Evolutionary conservation across 768 basidiomycete species (phyloP), one percentile per base, ranked within the genome.

Genomic region (Lepiota subincarnata): DNA sequence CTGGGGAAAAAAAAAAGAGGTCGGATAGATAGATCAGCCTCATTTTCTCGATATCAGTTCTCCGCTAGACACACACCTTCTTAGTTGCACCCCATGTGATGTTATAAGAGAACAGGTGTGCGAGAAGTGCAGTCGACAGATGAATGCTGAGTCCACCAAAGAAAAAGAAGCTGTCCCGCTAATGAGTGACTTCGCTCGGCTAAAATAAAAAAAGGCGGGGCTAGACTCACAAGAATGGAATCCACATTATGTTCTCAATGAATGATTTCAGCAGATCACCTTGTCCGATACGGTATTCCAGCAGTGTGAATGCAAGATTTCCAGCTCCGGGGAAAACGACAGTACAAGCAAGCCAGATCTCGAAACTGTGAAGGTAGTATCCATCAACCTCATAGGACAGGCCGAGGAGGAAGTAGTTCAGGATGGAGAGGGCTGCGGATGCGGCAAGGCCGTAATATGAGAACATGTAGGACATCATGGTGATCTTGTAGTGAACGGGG

Each of bases 401-500:
- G 5, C 86, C 89, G 18, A 87, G 76, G 39, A 91, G 59, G 58
- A 88, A 67, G 69, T 87, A 92, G 66, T 89, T 90, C 60, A 86
- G 58, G 36, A 86, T 57, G 0, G 87, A 82, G 31, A 90, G 77
- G 8, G 79, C 42, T 5, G 80, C 81, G 7, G 84, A 77, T 0
- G 78, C 81, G 0, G 86, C 84, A 42, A 90, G 79, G 4, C 84
- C 85, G 55, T 86, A 77, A 59, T 80, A 80, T 0, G 74, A 76
- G 64, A 82, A 82, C 81, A 81, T 79, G 71, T 84, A 88, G 1
- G 84, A 77, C 76, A 84, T 73, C 87, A 88, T 88, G 58, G 74
- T 81, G 63, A 91, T 72, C 72, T 92, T 91, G 77, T 92, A 91
- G 63, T 92, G 89, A 0, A 89, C 76, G 5, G 89, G 89, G 0